Evolutionary conservation across 2,329 filamentous ascomycete genomes (phyloP).

Genomic region (Lachnellula suecica): DNA sequence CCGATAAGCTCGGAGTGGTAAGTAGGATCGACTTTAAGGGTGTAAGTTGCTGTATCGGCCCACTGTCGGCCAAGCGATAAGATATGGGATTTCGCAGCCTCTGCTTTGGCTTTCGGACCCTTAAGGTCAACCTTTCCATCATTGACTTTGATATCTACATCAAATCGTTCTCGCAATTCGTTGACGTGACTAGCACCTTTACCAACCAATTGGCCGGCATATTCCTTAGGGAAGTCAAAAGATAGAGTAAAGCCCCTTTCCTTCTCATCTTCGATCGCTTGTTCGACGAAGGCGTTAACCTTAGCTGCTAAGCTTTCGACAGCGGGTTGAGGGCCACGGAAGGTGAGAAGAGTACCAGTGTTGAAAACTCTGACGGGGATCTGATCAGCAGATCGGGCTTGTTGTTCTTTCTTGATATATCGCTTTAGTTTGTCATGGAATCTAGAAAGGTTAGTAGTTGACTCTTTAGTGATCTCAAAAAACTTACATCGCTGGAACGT

Average conservation of each 20-base stretch:
- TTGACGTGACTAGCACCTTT: conserved; percentile 67
- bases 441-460: conserved; percentile 36
- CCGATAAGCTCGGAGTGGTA: conserved; percentile 95
- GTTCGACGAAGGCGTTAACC: conserved; percentile 75
- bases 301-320: conserved; percentile 73
- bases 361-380: conserved; percentile 61
- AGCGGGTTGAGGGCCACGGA: conserved; percentile 73
- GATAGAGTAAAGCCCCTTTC: conserved; percentile 83
- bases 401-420: conserved; percentile 66
- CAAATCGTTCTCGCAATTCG: conserved; percentile 65
- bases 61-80: conserved; percentile 74
- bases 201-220: conserved; percentile 78
- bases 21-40: conserved; percentile 87
- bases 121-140: conserved; percentile 95
- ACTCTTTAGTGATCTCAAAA: neutral
- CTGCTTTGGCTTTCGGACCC: conserved; percentile 92
- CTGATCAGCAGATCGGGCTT: conserved; percentile 53
- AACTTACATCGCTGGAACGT: conserved; percentile 57
- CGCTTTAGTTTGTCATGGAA: conserved; percentile 63
- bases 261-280: conserved; percentile 89
- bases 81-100: conserved; percentile 82
- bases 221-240: conserved; percentile 95
- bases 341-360: conserved; percentile 60
- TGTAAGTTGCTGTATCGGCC: conserved; percentile 86
- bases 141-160: conserved; percentile 81